Evolutionary conservation across 1,139 yeast species (phyloP), one percentile per base, ranked within the genome.

Genomic region (Suhomyces guaymorum): DNA sequence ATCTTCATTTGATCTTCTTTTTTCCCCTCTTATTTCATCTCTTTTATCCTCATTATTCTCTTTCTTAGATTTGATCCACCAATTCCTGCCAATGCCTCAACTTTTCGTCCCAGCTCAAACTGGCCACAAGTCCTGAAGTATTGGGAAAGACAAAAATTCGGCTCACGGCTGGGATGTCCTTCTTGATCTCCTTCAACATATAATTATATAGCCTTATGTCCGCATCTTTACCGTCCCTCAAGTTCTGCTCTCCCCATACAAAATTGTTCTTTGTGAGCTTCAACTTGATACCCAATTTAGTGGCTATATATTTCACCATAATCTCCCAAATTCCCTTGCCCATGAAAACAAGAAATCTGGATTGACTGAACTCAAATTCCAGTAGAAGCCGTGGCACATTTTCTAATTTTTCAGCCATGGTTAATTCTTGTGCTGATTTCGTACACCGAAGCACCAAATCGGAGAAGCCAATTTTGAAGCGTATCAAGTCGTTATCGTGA

Each of bases 301-400:
- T 25, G 14, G 38, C 32, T 25, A 47, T 28, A 26, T 35, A 51
- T 36, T 43, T 45, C 37, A 74, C 67, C 1, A 83, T 58, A 2
- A 72, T 59, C 39, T 82, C 88, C 88, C 89, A 84, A n/a, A 84
- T 81, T 0, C 90, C 90, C 46, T 82, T 82, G 0, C 95, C 95
- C 3, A 84, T 74, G 20, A 84, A 58, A 21, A 82, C 81, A 0
- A 82, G 61, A 28, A 65, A 62, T 23, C 56, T 47, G 0, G 83
- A 78, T 2, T 52, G 38, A 24, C 65, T 46, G 2, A 32, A 32
- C 2, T 52, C 52, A 32, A 85, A 62, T 39, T 76, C 80, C 1
- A 48, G 46, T 12, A 81, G 56, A 18, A 85, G 57, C 25, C 75
- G 48, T 0, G 81, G 80, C 0, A 79, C 85, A 32, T 78, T 80